Base-by-base conservation (phyloP, 2,329 filamentous ascomycete genomes). In the Biscogniauxia marginata region DNA sequence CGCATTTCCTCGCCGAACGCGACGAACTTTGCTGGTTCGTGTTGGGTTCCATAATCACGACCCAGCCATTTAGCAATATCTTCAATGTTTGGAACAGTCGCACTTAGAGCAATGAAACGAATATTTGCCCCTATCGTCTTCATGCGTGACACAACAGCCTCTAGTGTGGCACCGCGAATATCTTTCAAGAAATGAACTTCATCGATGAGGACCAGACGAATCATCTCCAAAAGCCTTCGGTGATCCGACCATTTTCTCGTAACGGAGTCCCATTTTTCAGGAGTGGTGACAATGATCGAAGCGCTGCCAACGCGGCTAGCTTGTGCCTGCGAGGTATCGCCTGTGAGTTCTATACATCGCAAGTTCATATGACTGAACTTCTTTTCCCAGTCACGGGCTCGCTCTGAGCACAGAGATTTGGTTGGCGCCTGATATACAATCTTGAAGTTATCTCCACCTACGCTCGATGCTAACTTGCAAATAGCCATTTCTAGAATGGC, bases 241-340 rank as follows among this genome's bases (percentile, higher is more conserved):
- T 96, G 88, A 64, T 96, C 91, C 63, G 87, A 85, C 91, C 91
- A 96, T 67, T 91, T 93, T 18, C 91, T 81, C 0, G 91, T 96
- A 70, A 95, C 87, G 57, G 90, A 93, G 68, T 96, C 91, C 91
- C 91, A 96, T 67, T 96, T 96, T 72, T 96, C 91, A 0, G 91
- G 91, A 0, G 91, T 96, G 0, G 91, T 95, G 59, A 96, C 82
- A 62, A 96, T 93, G 60, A 96, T 90, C 48, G 86, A 87, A 3
- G 90, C 90, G 63, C 79, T 84, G 58, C 91, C 86, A 5, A 93
- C 87, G 53, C 81, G 84, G 20, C 79, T 79, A 57, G 92, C 78
- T 62, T 93, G 85, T 4, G 76, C 73, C 51, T 82, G 77, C 39
- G 89, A 86, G 0, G 89, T 93, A 67, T 96, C 91, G 1, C 91